These are phyloP conservation scores for Aspergillus caelatus DNA, from an alignment of 2,329 filamentous ascomycete species.

Conservation along the genomic window DNA sequence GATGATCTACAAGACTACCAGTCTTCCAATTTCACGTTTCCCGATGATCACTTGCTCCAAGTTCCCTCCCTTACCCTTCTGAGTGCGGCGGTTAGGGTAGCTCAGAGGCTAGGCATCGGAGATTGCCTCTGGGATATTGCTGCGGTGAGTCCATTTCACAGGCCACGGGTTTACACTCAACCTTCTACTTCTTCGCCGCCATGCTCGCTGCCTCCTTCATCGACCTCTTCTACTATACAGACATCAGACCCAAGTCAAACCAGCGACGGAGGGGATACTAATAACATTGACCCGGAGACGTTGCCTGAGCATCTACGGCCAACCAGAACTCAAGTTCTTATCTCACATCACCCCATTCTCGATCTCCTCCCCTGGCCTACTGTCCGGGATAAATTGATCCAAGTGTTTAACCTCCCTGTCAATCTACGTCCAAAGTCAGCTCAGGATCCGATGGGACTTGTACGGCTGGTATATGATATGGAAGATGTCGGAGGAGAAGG, in stretches of 20 bases:
- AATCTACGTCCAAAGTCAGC: constrained; percentile 52
- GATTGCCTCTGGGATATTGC: constrained; percentile 51
- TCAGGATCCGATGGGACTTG: constrained; percentile 50
- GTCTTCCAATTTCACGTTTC: constrained; percentile 32
- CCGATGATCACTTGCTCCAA: constrained; percentile 55
- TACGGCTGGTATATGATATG: constrained; percentile 60
- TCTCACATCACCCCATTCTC: constrained; percentile 61
- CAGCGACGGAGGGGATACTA: constrained; percentile 6
- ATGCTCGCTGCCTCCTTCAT: constrained; percentile 11
- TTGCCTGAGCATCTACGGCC: constrained; percentile 56
- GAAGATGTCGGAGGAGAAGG: constrained; percentile 59
- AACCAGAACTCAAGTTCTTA: constrained; percentile 51
- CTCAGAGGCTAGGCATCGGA: constrained; percentile 49
- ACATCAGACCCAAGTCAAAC: background rate
- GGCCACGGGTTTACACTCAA: constrained; percentile 4
- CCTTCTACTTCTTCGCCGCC: background rate
- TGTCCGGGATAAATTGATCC: constrained; percentile 57
- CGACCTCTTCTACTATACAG: constrained; percentile 20
- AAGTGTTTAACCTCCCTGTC: constrained; percentile 54
- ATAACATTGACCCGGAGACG: constrained; percentile 25
- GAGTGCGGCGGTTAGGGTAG: constrained; percentile 52
- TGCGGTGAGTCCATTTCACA: constrained; percentile 52
- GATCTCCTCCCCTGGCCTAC: constrained; percentile 63
- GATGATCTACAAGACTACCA: constrained; percentile 14
- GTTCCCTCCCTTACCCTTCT: constrained; percentile 54